Percentiles rank a stretch among this genome's conserved stretches.
Evolutionary conservation across 2,329 filamentous ascomycete species (phyloP).

Genomic region (Aspergillus floridensis): DNA sequence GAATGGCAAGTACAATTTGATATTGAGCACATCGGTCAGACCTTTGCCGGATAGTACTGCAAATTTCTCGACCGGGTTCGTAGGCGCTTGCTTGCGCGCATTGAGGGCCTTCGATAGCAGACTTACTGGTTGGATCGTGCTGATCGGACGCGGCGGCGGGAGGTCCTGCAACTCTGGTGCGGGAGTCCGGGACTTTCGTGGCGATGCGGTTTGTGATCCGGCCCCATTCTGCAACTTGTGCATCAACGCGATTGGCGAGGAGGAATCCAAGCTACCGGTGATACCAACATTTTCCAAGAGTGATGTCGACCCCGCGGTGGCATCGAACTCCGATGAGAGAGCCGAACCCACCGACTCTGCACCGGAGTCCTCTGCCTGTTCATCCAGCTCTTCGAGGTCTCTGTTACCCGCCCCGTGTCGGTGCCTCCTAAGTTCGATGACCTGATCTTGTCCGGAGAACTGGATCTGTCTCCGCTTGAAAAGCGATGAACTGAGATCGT

Average conservation of each 20-base stretch:
- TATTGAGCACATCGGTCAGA: slow-evolving; percentile 59
- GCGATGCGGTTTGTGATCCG: slow-evolving; percentile 44
- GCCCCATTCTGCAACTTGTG: slow-evolving; percentile 37
- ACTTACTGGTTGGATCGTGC: slow-evolving; percentile 56
- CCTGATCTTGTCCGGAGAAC: slow-evolving; percentile 39
- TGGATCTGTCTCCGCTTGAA: slow-evolving; percentile 56
- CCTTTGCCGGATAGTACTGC: slow-evolving; percentile 60
- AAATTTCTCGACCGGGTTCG: slow-evolving; percentile 62
- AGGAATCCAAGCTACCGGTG: slow-evolving; percentile 46
- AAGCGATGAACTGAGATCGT: slow-evolving; percentile 55
- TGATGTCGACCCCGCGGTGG: slow-evolving; percentile 56
- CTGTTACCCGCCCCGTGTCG: slow-evolving; percentile 27
- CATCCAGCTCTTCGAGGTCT: slow-evolving; percentile 35
- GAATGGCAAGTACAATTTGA: slow-evolving; percentile 63
- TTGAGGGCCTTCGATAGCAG: slow-evolving; percentile 58
- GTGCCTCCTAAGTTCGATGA: slow-evolving; percentile 33
- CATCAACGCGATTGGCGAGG: slow-evolving; percentile 48
- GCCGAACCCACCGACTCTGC: slow-evolving; percentile 49
- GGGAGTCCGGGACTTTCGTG: slow-evolving; percentile 50
- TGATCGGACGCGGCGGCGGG: slow-evolving; percentile 61
- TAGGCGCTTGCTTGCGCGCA: slow-evolving; percentile 55
- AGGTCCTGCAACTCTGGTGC: slow-evolving; percentile 55
- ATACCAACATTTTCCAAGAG: slow-evolving; percentile 53
- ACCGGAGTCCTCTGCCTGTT: slow-evolving; percentile 48
- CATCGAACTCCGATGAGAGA: slow-evolving; percentile 55